Evolutionary conservation across 805 yeast genomes (phyloP).

Genomic region (Pichia thaimueangensis): DNA sequence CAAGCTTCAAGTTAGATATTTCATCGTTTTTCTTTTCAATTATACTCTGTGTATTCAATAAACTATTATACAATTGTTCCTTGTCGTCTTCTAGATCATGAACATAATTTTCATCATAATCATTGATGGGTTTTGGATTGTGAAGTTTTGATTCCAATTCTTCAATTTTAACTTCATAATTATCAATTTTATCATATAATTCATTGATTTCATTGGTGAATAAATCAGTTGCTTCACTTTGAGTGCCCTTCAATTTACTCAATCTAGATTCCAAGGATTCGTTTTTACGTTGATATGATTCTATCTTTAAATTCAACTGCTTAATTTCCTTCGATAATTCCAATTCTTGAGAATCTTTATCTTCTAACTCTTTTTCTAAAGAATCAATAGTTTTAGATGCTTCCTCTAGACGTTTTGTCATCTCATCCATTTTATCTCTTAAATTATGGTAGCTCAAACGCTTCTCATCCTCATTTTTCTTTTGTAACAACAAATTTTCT

Average conservation of each 20-base stretch:
- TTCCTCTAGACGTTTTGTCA: slow-evolving; percentile 12
- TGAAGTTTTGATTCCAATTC: not conserved
- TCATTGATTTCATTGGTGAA: slow-evolving; percentile 11
- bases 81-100: slow-evolving; percentile 26
- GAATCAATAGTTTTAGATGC: slow-evolving; percentile 14
- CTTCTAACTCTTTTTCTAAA: slow-evolving; percentile 12
- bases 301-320: slow-evolving; percentile 9
- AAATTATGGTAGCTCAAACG: not conserved
- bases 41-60: slow-evolving; percentile 1
- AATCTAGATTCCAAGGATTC: not conserved
- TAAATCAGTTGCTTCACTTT: not conserved
- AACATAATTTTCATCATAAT: slow-evolving; percentile 25
- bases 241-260: not conserved
- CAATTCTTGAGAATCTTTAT: slow-evolving; percentile 3
- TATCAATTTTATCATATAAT: slow-evolving; percentile 11
- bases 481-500: not conserved
- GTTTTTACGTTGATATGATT: slow-evolving; percentile 3
- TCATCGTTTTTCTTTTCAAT: slow-evolving; percentile 1
- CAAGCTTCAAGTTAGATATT: slow-evolving; percentile 3
- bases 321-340: slow-evolving; percentile 5
- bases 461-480: slow-evolving; percentile 4
- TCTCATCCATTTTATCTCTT: slow-evolving; percentile 5
- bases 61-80: slow-evolving; percentile 6
- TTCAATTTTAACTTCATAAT: slow-evolving; percentile 8
- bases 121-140: slow-evolving; percentile 15